Evolutionary conservation across 345 rosid species (phyloP).

Genomic region (Populus nigra): DNA sequence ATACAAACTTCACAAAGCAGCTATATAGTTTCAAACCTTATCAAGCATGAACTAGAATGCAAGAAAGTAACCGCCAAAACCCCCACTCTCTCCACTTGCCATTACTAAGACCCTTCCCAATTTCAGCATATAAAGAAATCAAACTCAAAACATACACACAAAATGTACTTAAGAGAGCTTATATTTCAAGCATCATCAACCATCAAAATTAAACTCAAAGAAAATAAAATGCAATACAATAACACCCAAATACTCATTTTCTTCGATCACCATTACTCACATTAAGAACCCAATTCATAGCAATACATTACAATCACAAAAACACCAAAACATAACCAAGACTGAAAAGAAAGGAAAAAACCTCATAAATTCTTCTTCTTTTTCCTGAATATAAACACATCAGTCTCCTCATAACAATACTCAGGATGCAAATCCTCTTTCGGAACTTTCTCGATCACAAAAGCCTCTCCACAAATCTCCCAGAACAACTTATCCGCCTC

Average conservation of each 20-base stretch:
- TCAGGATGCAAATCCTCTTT: conserved; percentile 84
- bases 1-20: neutral
- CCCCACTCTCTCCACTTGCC: neutral
- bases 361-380: conserved; percentile 26
- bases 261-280: too few species aligned
- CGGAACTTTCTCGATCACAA: conserved; percentile 69
- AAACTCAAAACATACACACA: neutral
- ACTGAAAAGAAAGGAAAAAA: conserved; percentile 1
- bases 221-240: too few species aligned
- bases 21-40: neutral
- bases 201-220: too few species aligned
- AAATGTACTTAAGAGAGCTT: neutral
- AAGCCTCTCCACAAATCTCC: conserved; percentile 64
- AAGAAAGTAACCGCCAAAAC: neutral
- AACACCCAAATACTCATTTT: too few species aligned
- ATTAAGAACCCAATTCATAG: too few species aligned
- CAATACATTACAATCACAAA: neutral
- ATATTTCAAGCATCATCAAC: too few species aligned
- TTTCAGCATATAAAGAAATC: neutral
- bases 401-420: conserved; percentile 73
- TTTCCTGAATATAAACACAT: conserved; percentile 74
- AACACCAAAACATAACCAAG: neutral
- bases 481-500: conserved; percentile 81
- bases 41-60: too few species aligned
- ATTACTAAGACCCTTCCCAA: neutral